Evolutionary conservation across 148 eudicot species (phyloP), one percentile per base, ranked within the genome.

Genomic region (Dysphania ambrosioides): DNA sequence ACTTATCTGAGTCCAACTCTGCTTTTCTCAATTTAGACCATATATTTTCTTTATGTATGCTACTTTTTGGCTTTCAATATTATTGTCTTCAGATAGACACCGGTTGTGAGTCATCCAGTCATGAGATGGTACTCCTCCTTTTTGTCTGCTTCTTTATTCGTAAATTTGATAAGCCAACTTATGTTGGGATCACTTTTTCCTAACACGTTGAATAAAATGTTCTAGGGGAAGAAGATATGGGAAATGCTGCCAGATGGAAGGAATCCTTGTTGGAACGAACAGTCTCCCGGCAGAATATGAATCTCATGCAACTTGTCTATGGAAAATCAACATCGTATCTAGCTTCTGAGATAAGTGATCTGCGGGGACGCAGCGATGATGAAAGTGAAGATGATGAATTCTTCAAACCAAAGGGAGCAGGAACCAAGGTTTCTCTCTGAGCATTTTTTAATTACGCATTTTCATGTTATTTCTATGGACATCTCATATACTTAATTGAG

Each of bases 251-350:
- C 49, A 95, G 85, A 81, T 95, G 98, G 98, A 92, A 85, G 80
- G 93, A 95, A 30, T 83, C 91, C 70, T 78, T 95, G 83, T 82
- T 81, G 10, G 87, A 88, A 66, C 86, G 91, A 79, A 84, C 90
- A 8, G 23, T 66, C 57, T 76, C 75, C 36, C 79, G 93, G 70
- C 86, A 87, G 41, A 86, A 77, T 70, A 73, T 72, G 60, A 92
- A 92, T 85, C 87, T 95, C 64, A 89, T 82, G 93, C 92, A 92
- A 80, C 89, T 88, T 76, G 96, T 95, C 16, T 95, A 95, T 76
- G 99, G 92, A 29, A 82, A 82, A 68, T 71, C 88, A 58, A 79
- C 38, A 66, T 58, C 78, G 44, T 74, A 77, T 29, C 58, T 82
- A 18, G 27, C 66, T 27, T 44, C 78, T 41, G 65, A 77, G 69